Evolutionary conservation across 2,329 filamentous ascomycete species (phyloP).

Genomic region (Chrysosporium keratinophilum): DNA sequence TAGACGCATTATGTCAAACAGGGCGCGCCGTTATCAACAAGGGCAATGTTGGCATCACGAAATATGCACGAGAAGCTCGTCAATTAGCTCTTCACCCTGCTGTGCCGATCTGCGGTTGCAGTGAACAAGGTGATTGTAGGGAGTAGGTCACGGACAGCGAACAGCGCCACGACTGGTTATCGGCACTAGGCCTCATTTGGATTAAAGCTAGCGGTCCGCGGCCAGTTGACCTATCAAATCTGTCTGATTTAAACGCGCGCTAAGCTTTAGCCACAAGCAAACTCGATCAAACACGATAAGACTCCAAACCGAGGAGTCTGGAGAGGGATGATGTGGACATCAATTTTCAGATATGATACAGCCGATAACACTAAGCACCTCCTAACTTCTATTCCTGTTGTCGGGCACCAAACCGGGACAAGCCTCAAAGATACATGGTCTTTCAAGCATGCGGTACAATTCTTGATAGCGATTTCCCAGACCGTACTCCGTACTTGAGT

Average conservation of each 20-base stretch:
- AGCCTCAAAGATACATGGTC: too few relatives aligned
- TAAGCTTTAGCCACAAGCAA: background rate
- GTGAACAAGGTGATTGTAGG: background rate
- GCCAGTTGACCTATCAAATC: background rate
- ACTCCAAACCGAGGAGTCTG: too few relatives aligned
- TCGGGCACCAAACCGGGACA: too few relatives aligned
- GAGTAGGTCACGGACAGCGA: background rate
- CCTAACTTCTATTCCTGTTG: too few relatives aligned
- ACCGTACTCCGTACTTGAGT: too few relatives aligned
- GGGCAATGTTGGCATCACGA: background rate
- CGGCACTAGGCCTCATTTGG: background rate
- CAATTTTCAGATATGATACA: too few relatives aligned
- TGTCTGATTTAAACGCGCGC: conserved; percentile 2
- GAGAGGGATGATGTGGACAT: too few relatives aligned
- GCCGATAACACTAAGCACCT: too few relatives aligned
- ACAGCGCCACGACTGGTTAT: background rate
- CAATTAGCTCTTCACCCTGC: background rate
- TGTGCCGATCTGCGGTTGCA: background rate
- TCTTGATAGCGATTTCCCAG: too few relatives aligned
- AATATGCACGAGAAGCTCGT: background rate
- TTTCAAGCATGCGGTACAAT: too few relatives aligned
- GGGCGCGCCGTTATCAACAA: background rate
- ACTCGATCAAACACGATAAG: too few relatives aligned
- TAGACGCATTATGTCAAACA: conserved; percentile 7
- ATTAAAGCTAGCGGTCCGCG: too few relatives aligned